Conservation (phyloP, 2,329 filamentous ascomycete species). For the Epichloe scottii region DNA sequence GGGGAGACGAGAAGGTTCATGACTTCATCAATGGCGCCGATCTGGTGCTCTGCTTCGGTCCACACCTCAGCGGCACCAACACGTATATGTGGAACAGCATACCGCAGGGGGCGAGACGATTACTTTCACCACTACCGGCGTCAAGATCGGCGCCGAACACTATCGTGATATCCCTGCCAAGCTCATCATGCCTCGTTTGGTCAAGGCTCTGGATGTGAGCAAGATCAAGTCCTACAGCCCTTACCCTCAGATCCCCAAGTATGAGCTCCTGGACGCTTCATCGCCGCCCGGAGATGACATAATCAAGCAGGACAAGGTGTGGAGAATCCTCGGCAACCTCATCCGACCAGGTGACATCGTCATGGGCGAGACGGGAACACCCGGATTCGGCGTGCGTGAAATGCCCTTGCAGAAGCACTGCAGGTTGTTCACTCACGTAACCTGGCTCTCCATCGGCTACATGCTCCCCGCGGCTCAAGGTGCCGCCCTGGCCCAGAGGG, state of each 20-base stretch:
- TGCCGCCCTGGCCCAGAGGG: constrained; percentile 39
- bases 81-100: constrained; percentile 25
- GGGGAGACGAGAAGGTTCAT: constrained; percentile 21
- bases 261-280: constrained; percentile 8
- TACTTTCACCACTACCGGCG: constrained; percentile 19
- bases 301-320: constrained; percentile 31
- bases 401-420: constrained; percentile 36
- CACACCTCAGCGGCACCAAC: constrained; percentile 34
- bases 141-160: constrained; percentile 18
- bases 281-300: background rate
- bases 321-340: constrained; percentile 31
- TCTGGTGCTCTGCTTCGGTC: constrained; percentile 32
- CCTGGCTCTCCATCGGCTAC: constrained; percentile 49
- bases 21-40: constrained; percentile 29
- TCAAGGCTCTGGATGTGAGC: constrained; percentile 11
- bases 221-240: constrained; percentile 13
- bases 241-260: constrained; percentile 17
- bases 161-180: constrained; percentile 17
- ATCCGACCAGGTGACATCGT: constrained; percentile 41
- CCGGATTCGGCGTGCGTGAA: constrained; percentile 39
- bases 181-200: constrained; percentile 11
- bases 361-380: constrained; percentile 45
- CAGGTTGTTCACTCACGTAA: constrained; percentile 35
- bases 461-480: constrained; percentile 46
- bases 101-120: constrained; percentile 22